Conservation (phyloP, 1,139 yeast species). For the Nakaseomyces nivariensis region DNA sequence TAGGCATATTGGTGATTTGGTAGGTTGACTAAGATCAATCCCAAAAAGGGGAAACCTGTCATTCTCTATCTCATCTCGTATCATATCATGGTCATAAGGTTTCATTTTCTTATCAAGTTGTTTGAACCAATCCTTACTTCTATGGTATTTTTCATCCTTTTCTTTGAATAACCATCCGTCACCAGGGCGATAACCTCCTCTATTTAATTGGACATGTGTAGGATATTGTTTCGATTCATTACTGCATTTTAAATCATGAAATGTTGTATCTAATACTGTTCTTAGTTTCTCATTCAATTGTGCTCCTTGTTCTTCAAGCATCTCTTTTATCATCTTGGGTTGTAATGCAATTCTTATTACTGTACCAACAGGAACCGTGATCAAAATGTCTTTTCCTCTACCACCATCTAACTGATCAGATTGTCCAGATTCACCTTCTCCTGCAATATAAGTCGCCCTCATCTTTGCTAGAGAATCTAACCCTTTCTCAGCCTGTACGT, state of each 20-base stretch:
- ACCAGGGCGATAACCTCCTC: constrained; percentile 52
- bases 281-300: constrained; percentile 11
- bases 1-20: constrained; percentile 57
- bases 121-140: constrained; percentile 52
- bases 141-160: constrained; percentile 59
- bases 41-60: constrained; percentile 78
- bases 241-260: constrained; percentile 18
- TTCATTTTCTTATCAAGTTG: constrained; percentile 54
- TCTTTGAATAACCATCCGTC: constrained; percentile 85
- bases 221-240: constrained; percentile 12
- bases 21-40: constrained; percentile 57
- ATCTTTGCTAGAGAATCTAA: constrained; percentile 62
- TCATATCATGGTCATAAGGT: constrained; percentile 51
- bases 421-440: constrained; percentile 61
- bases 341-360: constrained; percentile 78
- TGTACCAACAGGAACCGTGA: constrained; percentile 90
- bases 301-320: constrained; percentile 9
- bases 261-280: constrained; percentile 11
- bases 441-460: constrained; percentile 58
- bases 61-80: constrained; percentile 46
- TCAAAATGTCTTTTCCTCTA: constrained; percentile 64
- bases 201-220: constrained; percentile 47
- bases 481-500: constrained; percentile 68
- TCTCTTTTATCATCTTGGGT: constrained; percentile 39
- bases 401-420: constrained; percentile 76